Percentiles rank a stretch among this genome's conserved stretches.
Conservation (phyloP, 306 rosid genomes). For the Betula pendula region DNA sequence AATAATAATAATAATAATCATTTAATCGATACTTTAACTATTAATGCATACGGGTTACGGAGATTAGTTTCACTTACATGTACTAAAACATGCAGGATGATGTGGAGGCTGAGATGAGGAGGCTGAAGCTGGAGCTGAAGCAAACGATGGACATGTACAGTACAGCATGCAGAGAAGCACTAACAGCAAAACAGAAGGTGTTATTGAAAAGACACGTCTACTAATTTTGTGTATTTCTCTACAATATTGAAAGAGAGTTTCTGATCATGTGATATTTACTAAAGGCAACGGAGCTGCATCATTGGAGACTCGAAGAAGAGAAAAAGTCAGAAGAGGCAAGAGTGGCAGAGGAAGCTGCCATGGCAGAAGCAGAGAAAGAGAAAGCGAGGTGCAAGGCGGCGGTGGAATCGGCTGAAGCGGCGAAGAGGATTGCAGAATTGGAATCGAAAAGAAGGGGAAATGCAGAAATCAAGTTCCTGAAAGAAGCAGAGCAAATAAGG, state of each 20-base stretch:
- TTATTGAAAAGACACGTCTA: not conserved
- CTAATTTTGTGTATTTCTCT: not conserved
- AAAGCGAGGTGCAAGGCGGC: conserved; percentile 74
- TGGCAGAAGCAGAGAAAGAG: conserved; percentile 79
- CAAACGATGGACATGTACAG: conserved; percentile 93
- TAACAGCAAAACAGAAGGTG: conserved; percentile 78
- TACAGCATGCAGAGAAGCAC: conserved; percentile 74
- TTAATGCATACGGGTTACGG: no score
- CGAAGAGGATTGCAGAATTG: conserved; percentile 63
- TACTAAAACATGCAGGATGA: conserved; percentile 59
- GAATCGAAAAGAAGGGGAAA: conserved; percentile 61
- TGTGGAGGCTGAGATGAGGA: conserved; percentile 79
- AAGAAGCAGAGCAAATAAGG: conserved; percentile 71
- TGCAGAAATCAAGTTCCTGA: conserved; percentile 53
- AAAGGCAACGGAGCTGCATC: conserved; percentile 61
- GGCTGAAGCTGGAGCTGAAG: conserved; percentile 86
- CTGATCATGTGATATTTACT: conserved; percentile 5
- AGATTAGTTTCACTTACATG: conserved; percentile 13
- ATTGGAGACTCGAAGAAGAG: conserved; percentile 64
- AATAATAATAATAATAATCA: no score
- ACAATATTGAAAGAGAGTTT: not conserved
- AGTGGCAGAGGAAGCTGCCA: conserved; percentile 67
- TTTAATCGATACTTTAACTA: no score
- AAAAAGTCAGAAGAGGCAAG: conserved; percentile 64
- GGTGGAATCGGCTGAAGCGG: conserved; percentile 76